Conservation (phyloP, 2,329 filamentous ascomycete genomes). For the Pezicula carpinea region DNA sequence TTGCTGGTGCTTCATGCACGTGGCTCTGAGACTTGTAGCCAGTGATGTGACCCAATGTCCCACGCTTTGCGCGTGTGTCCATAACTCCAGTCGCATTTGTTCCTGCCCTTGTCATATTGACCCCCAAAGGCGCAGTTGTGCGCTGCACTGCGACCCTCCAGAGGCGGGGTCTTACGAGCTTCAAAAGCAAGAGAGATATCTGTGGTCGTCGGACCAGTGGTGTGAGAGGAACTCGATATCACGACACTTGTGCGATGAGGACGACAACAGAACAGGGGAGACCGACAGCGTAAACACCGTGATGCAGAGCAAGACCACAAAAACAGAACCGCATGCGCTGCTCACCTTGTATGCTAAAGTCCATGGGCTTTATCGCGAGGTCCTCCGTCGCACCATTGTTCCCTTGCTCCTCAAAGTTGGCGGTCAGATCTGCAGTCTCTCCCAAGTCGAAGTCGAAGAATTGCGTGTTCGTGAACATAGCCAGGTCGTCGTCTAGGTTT, state of each 20-base stretch:
- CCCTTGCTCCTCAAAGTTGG: constrained; percentile 15
- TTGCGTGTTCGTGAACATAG: constrained; percentile 76
- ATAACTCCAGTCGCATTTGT: background rate
- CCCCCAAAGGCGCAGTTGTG: too few relatives aligned
- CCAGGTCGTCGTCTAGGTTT: constrained; percentile 66
- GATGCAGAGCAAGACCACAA: background rate
- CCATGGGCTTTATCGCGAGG: constrained; percentile 40
- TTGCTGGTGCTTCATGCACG: background rate
- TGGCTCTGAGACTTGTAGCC: background rate
- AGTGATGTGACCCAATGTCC: background rate
- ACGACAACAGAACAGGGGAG: background rate
- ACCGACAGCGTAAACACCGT: background rate
- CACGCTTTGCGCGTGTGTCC: background rate
- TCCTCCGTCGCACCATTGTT: constrained; percentile 4
- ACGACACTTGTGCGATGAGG: background rate
- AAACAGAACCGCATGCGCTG: background rate
- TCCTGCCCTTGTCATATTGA: background rate
- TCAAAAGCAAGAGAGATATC: too few relatives aligned
- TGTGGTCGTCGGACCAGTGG: too few relatives aligned
- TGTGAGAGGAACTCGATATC: too few relatives aligned
- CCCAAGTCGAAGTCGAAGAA: constrained; percentile 75
- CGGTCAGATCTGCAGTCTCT: constrained; percentile 52
- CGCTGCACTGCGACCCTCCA: background rate
- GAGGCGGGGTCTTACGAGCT: background rate
- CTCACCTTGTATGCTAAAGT: constrained; percentile 45